Evolutionary conservation across 2,329 filamentous ascomycete species (phyloP).

Genomic region (Basipetospora sp.): DNA sequence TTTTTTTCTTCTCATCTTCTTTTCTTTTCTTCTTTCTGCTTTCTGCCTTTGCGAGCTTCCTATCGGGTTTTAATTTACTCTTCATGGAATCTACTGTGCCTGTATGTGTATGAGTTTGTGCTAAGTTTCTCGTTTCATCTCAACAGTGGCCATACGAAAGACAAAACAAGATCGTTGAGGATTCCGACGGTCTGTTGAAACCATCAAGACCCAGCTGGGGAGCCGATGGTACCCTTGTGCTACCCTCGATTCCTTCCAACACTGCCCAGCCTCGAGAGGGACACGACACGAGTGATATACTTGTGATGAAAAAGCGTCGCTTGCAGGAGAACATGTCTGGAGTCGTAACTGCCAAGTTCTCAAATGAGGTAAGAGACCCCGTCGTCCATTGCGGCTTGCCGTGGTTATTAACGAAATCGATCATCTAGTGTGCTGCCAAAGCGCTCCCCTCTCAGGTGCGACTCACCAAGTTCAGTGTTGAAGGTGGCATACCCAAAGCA

Average conservation of each 20-base stretch:
- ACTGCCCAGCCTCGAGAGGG: background rate
- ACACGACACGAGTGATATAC: conserved; percentile 29
- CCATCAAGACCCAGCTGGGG: conserved; percentile 63
- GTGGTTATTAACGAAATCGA: no score
- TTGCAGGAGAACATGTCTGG: conserved; percentile 51
- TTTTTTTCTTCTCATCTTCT: no score
- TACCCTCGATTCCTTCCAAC: conserved; percentile 17
- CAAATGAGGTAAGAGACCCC: conserved; percentile 30
- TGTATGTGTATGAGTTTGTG: conserved; percentile 10
- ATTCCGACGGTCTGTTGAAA: conserved; percentile 2
- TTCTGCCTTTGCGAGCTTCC: background rate
- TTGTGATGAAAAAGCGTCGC: conserved; percentile 38
- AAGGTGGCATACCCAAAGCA: conserved; percentile 47
- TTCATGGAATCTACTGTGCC: conserved; percentile 12
- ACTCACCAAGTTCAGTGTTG: conserved; percentile 36
- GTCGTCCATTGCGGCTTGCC: background rate
- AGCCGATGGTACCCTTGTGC: conserved; percentile 56
- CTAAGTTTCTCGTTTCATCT: conserved; percentile 30
- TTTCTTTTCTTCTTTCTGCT: background rate
- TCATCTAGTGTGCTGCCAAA: conserved; percentile 37
- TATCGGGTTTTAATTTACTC: conserved; percentile 10
- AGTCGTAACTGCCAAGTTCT: conserved; percentile 49
- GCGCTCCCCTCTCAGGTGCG: conserved; percentile 41
- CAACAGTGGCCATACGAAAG: conserved; percentile 76
- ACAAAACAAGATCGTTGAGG: conserved; percentile 49